Evolutionary conservation across 1,139 yeast species (phyloP), one percentile per base, ranked within the genome.

Genomic region (Hyphopichia burtonii): DNA sequence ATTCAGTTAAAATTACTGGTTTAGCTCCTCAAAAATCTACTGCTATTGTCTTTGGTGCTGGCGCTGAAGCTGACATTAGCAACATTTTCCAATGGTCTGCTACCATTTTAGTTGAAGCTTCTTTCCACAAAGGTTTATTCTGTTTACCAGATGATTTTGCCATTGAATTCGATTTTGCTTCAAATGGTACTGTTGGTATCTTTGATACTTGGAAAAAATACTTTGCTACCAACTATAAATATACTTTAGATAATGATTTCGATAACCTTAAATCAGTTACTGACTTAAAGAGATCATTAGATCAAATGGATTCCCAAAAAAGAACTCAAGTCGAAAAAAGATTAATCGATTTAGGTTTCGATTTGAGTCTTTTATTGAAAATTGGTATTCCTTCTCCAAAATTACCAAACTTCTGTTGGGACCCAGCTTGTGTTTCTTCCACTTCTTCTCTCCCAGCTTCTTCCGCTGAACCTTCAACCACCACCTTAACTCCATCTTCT

Each of bases 101-200:
- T 31, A 46, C 53, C 15, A 46, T 56, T 14, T 44, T 52, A 38
- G 48, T 56, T 23, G 44, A 49, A 36, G 60, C 58, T 32, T 37
- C 44, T 31, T 20, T 43, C 30, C 45, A 50, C 43, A 40, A 46
- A 27, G 44, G 50, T 44, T 43, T 43, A 42, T 53, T 39, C 52
- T 54, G 58, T 44, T 53, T 56, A 42, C 60, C 60, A 37, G 54
- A 54, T 36, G 51, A 47, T 39, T 59, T 61, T 42, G 47, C 54
- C 22, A 53, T 61, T 43, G 48, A 50, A 18, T 58, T 54, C 41
- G 56, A 58, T 30, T 58, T 51, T 41, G 38, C 42, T n/a, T 46
- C 51, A 27, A 52, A 49, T 27, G 43, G 47, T 40, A 30, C 47
- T 16, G 41, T 44, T 31, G 53, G 44, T 36, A 46, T 52, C 41